Conservation (phyloP, 805 yeast species). For the Tetrapisispora taiwanensis region DNA sequence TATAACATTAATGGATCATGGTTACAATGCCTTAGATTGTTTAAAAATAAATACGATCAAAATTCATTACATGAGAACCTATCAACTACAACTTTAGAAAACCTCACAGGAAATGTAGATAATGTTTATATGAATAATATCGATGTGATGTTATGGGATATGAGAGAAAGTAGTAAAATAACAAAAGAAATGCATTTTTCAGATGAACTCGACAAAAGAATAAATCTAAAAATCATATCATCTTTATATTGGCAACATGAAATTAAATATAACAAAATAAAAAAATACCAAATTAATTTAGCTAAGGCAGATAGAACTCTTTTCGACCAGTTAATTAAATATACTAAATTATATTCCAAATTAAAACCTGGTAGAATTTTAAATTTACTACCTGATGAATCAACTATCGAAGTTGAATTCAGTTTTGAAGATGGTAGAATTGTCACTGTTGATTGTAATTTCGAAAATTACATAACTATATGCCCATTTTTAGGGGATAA, state of each 20-base stretch:
- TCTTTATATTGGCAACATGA: slow-evolving; percentile 57
- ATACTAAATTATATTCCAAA: slow-evolving; percentile 33
- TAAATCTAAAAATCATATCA: slow-evolving; percentile 59
- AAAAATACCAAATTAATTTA: slow-evolving; percentile 3
- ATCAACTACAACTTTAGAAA: not conserved
- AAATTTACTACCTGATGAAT: slow-evolving; percentile 46
- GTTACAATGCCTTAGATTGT: slow-evolving; percentile 15
- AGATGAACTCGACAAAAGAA: slow-evolving; percentile 13
- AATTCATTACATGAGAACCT: not conserved
- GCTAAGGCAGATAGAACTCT: slow-evolving; percentile 43
- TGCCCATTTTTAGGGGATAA: not conserved
- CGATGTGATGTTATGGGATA: slow-evolving; percentile 78
- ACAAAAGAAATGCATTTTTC: slow-evolving; percentile 32
- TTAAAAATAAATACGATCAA: slow-evolving; percentile 12
- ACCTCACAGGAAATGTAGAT: slow-evolving; percentile 1
- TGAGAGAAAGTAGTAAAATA: slow-evolving; percentile 43
- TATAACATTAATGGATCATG: slow-evolving; percentile 21
- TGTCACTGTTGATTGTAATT: slow-evolving; percentile 41
- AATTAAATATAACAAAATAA: not conserved
- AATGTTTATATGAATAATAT: slow-evolving; percentile 39
- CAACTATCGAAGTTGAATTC: slow-evolving; percentile 52
- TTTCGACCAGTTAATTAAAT: slow-evolving; percentile 33
- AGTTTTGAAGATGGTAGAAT: slow-evolving; percentile 38
- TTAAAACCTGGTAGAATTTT: slow-evolving; percentile 51
- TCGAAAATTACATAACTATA: slow-evolving; percentile 36